Percentiles rank a stretch among this genome's conserved stretches.
These are phyloP conservation scores for Vaccinium vitisidaea DNA, from an alignment of 148 eudicot genomes.

Conservation along the genomic window DNA sequence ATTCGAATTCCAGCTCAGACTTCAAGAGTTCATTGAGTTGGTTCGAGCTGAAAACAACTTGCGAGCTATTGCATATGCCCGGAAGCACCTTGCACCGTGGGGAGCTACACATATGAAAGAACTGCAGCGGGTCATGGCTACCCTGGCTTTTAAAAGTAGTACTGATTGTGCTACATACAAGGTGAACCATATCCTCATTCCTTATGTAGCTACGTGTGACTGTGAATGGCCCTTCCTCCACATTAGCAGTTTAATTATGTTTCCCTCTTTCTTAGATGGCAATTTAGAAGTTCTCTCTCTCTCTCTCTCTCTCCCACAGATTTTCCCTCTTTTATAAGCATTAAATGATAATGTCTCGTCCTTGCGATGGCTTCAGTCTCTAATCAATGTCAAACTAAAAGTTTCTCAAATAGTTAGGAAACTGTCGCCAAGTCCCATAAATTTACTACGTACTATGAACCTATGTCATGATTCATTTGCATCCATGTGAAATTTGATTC, in stretches of 20 bases:
- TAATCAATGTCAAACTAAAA: background rate
- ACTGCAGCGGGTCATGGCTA: slow-evolving; percentile 84
- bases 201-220: background rate
- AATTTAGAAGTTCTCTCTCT: background rate
- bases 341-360: background rate
- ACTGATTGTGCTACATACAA: slow-evolving; percentile 88
- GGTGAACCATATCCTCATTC: slow-evolving; percentile 39
- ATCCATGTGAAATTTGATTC: background rate
- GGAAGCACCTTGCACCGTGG: slow-evolving; percentile 92
- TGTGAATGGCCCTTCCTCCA: background rate
- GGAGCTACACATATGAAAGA: slow-evolving; percentile 91
- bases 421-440: background rate
- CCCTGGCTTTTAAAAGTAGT: slow-evolving; percentile 88
- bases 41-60: slow-evolving; percentile 75
- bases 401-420: background rate
- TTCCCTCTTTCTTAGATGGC: background rate
- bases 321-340: no score
- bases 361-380: background rate
- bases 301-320: background rate
- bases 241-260: background rate
- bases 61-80: slow-evolving; percentile 82
- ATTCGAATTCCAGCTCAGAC: slow-evolving; percentile 92
- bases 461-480: no score
- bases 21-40: slow-evolving; percentile 95
- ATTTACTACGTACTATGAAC: background rate